Percentiles rank a stretch among this genome's conserved stretches.
These are phyloP conservation scores for Gastrolobium bilobum DNA, from an alignment of 306 rosid genomes.

Conservation along the genomic window DNA sequence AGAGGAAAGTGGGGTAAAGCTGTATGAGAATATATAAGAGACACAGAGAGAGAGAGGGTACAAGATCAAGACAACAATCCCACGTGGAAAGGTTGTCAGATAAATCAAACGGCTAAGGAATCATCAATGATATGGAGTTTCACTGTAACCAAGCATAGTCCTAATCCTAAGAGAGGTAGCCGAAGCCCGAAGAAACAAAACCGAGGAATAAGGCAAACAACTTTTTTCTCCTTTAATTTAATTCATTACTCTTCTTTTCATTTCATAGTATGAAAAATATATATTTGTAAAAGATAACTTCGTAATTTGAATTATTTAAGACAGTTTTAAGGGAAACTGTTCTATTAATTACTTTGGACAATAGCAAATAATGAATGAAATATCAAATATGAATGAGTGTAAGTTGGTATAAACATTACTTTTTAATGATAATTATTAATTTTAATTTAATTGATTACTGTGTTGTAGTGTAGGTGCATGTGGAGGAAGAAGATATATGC, in stretches of 20 bases:
- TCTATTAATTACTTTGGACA: too few relatives aligned
- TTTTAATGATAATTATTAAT: not conserved
- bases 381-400: slow-evolving; percentile 6
- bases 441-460: not conserved
- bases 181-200: slow-evolving; percentile 25
- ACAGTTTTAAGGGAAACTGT: too few relatives aligned
- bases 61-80: slow-evolving; percentile 54
- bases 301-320: too few relatives aligned
- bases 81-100: slow-evolving; percentile 73
- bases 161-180: slow-evolving; percentile 14
- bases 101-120: slow-evolving; percentile 63
- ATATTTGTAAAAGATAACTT: too few relatives aligned
- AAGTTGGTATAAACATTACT: not conserved
- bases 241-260: not conserved
- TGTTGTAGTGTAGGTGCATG: slow-evolving; percentile 44
- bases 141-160: slow-evolving; percentile 45
- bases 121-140: slow-evolving; percentile 28
- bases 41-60: slow-evolving; percentile 27
- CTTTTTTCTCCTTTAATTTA: slow-evolving; percentile 22
- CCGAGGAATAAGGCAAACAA: not conserved
- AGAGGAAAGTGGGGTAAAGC: slow-evolving; percentile 61
- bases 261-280: not conserved
- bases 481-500: slow-evolving; percentile 27
- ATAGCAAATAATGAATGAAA: not conserved
- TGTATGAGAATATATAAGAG: slow-evolving; percentile 58